Evolutionary conservation across 768 basidiomycete species (phyloP).

Genomic region (Trametes coccinea): DNA sequence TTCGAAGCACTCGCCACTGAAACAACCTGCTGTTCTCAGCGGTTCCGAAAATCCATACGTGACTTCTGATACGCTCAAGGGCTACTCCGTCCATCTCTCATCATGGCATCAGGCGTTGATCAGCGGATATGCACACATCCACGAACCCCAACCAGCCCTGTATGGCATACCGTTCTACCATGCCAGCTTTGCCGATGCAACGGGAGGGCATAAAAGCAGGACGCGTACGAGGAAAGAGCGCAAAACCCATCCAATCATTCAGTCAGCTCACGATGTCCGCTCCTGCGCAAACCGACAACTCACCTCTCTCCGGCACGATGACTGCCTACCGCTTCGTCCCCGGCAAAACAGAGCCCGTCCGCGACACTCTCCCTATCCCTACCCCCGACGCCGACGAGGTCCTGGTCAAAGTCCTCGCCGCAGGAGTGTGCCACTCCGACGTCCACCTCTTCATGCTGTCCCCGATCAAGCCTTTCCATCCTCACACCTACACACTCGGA

Average conservation of each 20-base stretch:
- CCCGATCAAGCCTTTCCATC: conserved; percentile 1
- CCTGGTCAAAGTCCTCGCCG: conserved; percentile 26
- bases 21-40: too few species aligned
- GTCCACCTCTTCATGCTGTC: conserved; percentile 13
- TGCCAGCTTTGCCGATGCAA: too few species aligned
- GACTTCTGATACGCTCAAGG: too few species aligned
- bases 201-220: too few species aligned
- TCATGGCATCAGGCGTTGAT: too few species aligned
- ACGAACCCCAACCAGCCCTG: too few species aligned
- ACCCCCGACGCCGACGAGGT: conserved; percentile 19
- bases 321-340: conserved; percentile 23
- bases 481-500: conserved; percentile 16
- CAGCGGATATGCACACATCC: too few species aligned
- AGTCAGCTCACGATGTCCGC: not conserved
- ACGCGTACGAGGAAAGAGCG: too few species aligned
- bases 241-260: not conserved
- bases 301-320: conserved; percentile 13
- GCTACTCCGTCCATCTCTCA: too few species aligned
- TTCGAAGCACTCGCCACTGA: too few species aligned
- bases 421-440: conserved; percentile 28
- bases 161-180: too few species aligned
- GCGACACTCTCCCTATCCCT: conserved; percentile 20
- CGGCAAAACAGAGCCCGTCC: conserved; percentile 8
- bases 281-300: not conserved
- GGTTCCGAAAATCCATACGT: too few species aligned